Evolutionary conservation across 78 protist species (phyloP).

Genomic region (Dictyostelium purpureum): DNA sequence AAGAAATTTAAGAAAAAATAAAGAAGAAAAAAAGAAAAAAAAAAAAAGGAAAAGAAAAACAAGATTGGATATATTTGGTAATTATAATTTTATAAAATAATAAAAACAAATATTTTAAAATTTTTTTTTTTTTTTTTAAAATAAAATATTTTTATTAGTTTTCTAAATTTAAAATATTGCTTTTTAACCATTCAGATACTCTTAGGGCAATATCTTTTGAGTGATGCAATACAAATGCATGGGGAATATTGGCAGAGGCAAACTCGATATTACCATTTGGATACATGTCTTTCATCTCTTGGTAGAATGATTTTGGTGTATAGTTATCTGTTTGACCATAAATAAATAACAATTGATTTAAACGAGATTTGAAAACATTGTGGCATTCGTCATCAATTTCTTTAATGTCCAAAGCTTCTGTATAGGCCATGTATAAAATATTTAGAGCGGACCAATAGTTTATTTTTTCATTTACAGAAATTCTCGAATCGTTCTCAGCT

Average conservation of each 20-base stretch:
- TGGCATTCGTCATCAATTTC: conserved; percentile 32
- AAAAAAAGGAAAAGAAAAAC: too few relatives aligned
- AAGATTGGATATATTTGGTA: too few relatives aligned
- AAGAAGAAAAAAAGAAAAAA: neutral
- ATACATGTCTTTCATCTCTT: conserved; percentile 9
- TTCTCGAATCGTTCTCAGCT: conserved; percentile 16
- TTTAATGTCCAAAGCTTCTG: conserved; percentile 35
- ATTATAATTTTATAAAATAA: too few relatives aligned
- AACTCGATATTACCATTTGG: conserved; percentile 51
- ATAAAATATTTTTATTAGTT: neutral
- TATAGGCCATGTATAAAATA: conserved; percentile 52
- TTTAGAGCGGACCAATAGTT: conserved; percentile 27
- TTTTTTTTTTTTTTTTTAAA: too few relatives aligned
- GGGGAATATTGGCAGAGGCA: conserved; percentile 25
- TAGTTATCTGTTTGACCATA: conserved; percentile 60
- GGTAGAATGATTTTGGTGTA: conserved; percentile 26
- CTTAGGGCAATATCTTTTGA: conserved; percentile 11
- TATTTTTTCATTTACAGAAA: neutral
- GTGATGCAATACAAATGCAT: conserved; percentile 58
- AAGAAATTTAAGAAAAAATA: neutral
- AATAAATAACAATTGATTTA: conserved; percentile 26
- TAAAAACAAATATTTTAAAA: too few relatives aligned
- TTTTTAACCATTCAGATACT: neutral
- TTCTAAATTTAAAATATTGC: neutral
- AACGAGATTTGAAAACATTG: neutral